Conservation (phyloP, 257 asterid species). For the Lavandula angustifolia region DNA sequence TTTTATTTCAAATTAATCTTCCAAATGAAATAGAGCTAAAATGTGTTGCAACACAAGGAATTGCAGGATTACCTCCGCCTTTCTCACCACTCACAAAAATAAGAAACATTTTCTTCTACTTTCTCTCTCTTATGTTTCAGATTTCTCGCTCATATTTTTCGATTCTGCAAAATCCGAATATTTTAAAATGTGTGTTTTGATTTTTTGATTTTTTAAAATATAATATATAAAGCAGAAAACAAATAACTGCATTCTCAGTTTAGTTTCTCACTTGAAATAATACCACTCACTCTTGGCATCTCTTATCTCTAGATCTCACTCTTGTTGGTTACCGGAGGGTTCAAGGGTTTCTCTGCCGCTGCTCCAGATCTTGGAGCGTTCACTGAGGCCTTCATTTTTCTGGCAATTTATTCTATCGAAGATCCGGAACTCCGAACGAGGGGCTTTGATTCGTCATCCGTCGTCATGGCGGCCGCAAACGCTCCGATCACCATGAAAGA, state of each 20-base stretch:
- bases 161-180: conserved; percentile 30
- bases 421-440: conserved; percentile 63
- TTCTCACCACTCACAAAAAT: too few relatives aligned
- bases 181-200: neutral
- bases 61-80: too few relatives aligned
- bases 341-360: conserved; percentile 50
- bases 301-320: conserved; percentile 38
- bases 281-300: conserved; percentile 29
- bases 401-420: conserved; percentile 34
- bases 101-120: too few relatives aligned
- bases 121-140: too few relatives aligned
- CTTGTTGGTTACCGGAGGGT: conserved; percentile 42
- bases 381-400: conserved; percentile 31
- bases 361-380: conserved; percentile 55
- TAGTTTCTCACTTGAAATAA: conserved; percentile 30
- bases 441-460: conserved; percentile 48
- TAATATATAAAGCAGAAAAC: neutral
- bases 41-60: too few relatives aligned
- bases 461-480: conserved; percentile 97
- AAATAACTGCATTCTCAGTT: conserved; percentile 22
- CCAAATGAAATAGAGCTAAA: too few relatives aligned
- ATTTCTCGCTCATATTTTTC: too few relatives aligned
- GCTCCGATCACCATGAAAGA: conserved; percentile 99
- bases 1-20: too few relatives aligned
- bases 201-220: too few relatives aligned